Percentiles rank a stretch among this genome's conserved stretches.
phyloP scores from a whole-genome alignment of 805 yeast species.

The Spathaspora boniae region DNA sequence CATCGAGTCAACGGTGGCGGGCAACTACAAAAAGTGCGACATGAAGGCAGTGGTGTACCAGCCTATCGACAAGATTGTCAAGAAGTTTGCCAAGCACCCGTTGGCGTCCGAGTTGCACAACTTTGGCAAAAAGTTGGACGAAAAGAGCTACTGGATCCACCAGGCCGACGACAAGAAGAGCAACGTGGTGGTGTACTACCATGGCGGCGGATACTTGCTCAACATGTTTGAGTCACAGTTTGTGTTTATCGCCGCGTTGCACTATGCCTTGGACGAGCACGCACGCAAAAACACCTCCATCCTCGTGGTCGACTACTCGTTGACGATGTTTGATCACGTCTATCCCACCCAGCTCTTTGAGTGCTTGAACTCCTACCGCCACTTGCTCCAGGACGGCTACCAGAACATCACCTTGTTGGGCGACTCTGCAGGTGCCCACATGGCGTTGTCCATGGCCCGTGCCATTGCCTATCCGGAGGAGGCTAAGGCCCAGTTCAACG shows the following conservation, averaged over 20 bases:
- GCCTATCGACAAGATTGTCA: constrained; percentile 19
- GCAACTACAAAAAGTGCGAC: constrained; percentile 18
- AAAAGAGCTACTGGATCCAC: constrained; percentile 31
- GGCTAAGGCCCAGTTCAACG: constrained; percentile 19
- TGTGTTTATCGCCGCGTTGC: constrained; percentile 23
- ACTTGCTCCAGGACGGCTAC: constrained; percentile 19
- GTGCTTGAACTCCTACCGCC: constrained; percentile 22
- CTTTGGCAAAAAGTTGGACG: constrained; percentile 19
- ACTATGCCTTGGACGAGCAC: constrained; percentile 21
- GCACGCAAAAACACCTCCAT: constrained; percentile 15
- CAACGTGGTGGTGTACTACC: constrained; percentile 24
- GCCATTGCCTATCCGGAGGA: constrained; percentile 31
- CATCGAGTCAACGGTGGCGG: constrained; percentile 24
- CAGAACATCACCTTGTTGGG: constrained; percentile 33
- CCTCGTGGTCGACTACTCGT: constrained; percentile 28
- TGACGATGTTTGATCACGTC: constrained; percentile 25
- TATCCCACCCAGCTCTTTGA: constrained; percentile 35
- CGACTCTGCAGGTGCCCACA: constrained; percentile 43
- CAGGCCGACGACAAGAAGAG: constrained; percentile 22
- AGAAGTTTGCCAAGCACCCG: constrained; percentile 11
- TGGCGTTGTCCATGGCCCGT: constrained; percentile 20
- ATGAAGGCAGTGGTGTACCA: constrained; percentile 18
- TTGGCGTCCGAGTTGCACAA: constrained; percentile 10
- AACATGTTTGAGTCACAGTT: constrained; percentile 29
- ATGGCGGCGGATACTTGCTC: constrained; percentile 36